Percentiles rank a stretch among this genome's conserved stretches.
phyloP scores from a whole-genome alignment of 331 rosid genomes.

The Malus hybrid region DNA sequence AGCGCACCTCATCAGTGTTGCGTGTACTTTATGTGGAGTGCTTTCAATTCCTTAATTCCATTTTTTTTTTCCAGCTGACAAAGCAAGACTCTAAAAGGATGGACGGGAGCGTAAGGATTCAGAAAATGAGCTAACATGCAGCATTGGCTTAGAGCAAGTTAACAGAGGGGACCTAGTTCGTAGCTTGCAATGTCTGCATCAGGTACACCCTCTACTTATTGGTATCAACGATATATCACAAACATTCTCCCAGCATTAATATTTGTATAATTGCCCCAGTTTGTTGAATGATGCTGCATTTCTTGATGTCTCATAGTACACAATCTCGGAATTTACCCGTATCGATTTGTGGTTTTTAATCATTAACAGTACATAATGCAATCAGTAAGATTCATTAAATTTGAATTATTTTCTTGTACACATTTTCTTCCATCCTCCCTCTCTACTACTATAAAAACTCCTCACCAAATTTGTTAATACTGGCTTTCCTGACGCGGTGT shows the following conservation, averaged over 20 bases:
- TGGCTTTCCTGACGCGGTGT: too few species aligned
- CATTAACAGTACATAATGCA: not conserved
- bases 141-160: constrained; percentile 91
- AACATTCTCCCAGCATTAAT: not conserved
- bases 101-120: constrained; percentile 44
- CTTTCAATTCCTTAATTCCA: not conserved
- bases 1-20: not conserved
- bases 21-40: not conserved
- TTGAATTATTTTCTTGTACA: not conserved
- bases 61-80: not conserved
- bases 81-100: constrained; percentile 39
- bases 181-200: constrained; percentile 89
- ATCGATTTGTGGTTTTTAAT: not conserved
- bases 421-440: too few species aligned
- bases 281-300: not conserved
- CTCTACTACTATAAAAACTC: too few species aligned
- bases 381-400: not conserved
- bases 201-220: constrained; percentile 35
- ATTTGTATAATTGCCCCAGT: not conserved
- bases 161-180: constrained; percentile 65
- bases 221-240: not conserved
- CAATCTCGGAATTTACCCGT: not conserved
- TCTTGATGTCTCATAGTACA: not conserved
- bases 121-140: constrained; percentile 84
- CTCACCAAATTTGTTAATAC: too few species aligned